phyloP scores from a whole-genome alignment of 2,329 filamentous ascomycete genomes.

The Remersonia thermophila region DNA sequence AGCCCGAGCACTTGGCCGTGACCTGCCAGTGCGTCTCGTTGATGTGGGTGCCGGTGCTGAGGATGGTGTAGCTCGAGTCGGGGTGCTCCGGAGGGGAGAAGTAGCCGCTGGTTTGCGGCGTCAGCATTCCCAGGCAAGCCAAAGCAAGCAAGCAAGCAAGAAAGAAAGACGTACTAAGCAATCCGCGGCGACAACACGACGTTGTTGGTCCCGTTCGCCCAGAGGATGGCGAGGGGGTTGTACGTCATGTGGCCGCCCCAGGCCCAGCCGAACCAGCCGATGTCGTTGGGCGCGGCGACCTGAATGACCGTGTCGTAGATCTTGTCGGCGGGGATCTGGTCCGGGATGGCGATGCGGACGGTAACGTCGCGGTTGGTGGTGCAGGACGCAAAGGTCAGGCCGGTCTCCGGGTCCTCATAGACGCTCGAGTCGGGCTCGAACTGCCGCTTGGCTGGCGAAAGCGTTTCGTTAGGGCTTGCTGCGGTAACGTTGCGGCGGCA shows the following conservation, averaged over 20 bases:
- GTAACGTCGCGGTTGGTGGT: conserved; percentile 26
- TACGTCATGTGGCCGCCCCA: conserved; percentile 40
- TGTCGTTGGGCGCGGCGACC: conserved; percentile 28
- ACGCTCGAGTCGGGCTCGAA: conserved; percentile 23
- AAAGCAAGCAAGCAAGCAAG: no score
- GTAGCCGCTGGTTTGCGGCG: conserved; percentile 21
- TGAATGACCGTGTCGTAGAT: conserved; percentile 26
- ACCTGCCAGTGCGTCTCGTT: conserved; percentile 31
- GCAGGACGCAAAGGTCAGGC: conserved; percentile 32
- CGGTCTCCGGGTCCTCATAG: conserved; percentile 26
- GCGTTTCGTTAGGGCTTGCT: not conserved
- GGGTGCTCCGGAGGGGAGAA: conserved; percentile 22
- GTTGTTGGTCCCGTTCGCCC: conserved; percentile 29
- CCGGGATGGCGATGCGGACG: conserved; percentile 26
- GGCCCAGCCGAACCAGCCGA: conserved; percentile 36
- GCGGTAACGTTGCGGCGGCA: not conserved
- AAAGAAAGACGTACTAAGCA: conserved; percentile 27
- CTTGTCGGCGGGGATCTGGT: conserved; percentile 18
- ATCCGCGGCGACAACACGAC: conserved; percentile 31
- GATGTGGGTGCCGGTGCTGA: conserved; percentile 25
- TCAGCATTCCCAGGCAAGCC: conserved; percentile 3
- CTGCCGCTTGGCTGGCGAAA: conserved; percentile 11
- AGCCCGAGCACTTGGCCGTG: conserved; percentile 29
- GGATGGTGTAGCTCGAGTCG: conserved; percentile 21
- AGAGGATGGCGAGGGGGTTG: conserved; percentile 33